phyloP scores from a whole-genome alignment of 768 basidiomycete species.

The Rhodotorula sphaerocarpa region DNA sequence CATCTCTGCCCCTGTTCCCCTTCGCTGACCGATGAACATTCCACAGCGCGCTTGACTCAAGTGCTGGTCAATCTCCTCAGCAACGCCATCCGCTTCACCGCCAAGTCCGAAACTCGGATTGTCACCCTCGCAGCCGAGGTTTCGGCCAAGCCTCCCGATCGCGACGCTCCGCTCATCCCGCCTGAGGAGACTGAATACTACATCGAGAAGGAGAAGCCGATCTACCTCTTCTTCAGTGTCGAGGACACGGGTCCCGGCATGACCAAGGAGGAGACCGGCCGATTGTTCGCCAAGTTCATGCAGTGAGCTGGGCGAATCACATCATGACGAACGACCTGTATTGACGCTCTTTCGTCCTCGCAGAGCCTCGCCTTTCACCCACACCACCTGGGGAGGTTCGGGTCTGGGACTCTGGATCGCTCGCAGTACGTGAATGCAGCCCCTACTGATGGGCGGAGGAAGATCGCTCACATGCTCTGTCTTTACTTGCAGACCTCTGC shows the following conservation, averaged over 20 bases:
- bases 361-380: constrained; percentile 40
- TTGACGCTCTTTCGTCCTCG: neutral
- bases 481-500: constrained; percentile 19
- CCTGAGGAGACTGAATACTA: constrained; percentile 37
- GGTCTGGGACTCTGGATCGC: constrained; percentile 43
- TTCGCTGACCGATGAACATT: neutral
- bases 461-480: too few species aligned
- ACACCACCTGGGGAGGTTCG: constrained; percentile 42
- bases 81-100: constrained; percentile 43
- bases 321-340: neutral
- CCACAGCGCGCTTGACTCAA: constrained; percentile 40
- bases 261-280: constrained; percentile 38
- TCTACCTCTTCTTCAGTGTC: constrained; percentile 41
- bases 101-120: constrained; percentile 27
- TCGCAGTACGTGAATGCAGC: constrained; percentile 38
- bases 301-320: constrained; percentile 22
- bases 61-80: constrained; percentile 43
- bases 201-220: constrained; percentile 31
- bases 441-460: too few species aligned
- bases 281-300: constrained; percentile 41
- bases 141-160: constrained; percentile 27
- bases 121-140: constrained; percentile 41
- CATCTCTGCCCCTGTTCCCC: neutral
- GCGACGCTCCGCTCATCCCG: constrained; percentile 29
- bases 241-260: constrained; percentile 42